phyloP scores from a whole-genome alignment of 129 eudicot genomes.

The Sambucus nigra region DNA sequence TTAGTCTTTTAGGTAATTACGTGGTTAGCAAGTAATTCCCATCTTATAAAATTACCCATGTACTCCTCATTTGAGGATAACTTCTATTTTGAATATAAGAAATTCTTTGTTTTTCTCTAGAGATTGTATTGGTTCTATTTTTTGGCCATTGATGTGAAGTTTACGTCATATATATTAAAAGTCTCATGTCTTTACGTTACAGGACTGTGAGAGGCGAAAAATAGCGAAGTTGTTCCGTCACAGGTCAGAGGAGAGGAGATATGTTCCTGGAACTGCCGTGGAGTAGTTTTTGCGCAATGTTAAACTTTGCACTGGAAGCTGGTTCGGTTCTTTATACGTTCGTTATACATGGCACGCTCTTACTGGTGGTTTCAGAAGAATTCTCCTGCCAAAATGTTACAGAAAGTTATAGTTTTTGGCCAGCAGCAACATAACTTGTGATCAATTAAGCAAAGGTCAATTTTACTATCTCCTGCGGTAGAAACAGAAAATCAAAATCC shows the following conservation, averaged over 20 bases:
- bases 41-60: too few relatives aligned
- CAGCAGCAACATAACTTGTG: not conserved
- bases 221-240: conserved; percentile 88
- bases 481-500: not conserved
- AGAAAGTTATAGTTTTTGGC: not conserved
- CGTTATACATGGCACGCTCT: too few relatives aligned
- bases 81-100: too few relatives aligned
- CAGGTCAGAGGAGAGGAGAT: conserved; percentile 71
- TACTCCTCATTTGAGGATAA: too few relatives aligned
- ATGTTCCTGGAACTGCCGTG: conserved; percentile 23
- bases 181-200: conserved; percentile 1
- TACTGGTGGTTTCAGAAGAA: too few relatives aligned
- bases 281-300: conserved; percentile 26
- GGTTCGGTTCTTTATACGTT: not conserved
- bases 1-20: too few relatives aligned
- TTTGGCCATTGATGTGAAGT: not conserved
- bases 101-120: too few relatives aligned
- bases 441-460: not conserved
- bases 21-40: too few relatives aligned
- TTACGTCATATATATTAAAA: not conserved
- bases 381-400: too few relatives aligned
- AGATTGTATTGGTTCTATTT: too few relatives aligned
- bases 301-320: not conserved
- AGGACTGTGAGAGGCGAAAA: conserved; percentile 97
- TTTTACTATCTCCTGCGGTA: not conserved